These are phyloP conservation scores for Triticum turgidum DNA, from an alignment of 176 grass and related monocot genomes.

Conservation along the genomic window DNA sequence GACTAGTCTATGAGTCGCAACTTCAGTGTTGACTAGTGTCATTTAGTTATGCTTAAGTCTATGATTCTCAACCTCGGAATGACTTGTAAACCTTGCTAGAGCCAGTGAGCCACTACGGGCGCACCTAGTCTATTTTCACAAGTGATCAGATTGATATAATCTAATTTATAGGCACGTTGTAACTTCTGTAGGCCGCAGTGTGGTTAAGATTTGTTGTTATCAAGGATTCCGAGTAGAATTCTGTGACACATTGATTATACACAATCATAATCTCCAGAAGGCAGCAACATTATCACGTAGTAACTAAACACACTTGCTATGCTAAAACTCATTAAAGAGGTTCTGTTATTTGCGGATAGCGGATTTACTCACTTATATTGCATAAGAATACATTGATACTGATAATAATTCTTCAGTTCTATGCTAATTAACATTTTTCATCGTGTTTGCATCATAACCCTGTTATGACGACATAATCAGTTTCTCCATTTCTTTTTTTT, in stretches of 20 bases:
- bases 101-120: background rate
- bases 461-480: slow-evolving; percentile 1
- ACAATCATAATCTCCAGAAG: background rate
- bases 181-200: background rate
- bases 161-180: background rate
- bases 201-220: background rate
- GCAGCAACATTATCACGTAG: background rate
- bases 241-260: background rate
- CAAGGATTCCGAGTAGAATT: background rate
- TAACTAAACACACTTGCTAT: background rate
- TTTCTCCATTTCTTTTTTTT: background rate
- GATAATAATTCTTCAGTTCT: background rate
- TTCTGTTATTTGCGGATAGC: background rate
- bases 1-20: too few species aligned
- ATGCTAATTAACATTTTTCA: background rate
- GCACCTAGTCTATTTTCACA: background rate
- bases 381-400: background rate
- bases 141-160: background rate
- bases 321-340: background rate
- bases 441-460: background rate
- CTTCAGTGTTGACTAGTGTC: too few species aligned
- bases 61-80: too few species aligned
- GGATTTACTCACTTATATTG: background rate
- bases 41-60: too few species aligned
- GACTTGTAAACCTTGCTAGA: too few species aligned